Percentiles rank a stretch among this genome's conserved stretches.
phyloP scores from a whole-genome alignment of 1,284 basidiomycete genomes.

The Paramarasmius palmivorus region DNA sequence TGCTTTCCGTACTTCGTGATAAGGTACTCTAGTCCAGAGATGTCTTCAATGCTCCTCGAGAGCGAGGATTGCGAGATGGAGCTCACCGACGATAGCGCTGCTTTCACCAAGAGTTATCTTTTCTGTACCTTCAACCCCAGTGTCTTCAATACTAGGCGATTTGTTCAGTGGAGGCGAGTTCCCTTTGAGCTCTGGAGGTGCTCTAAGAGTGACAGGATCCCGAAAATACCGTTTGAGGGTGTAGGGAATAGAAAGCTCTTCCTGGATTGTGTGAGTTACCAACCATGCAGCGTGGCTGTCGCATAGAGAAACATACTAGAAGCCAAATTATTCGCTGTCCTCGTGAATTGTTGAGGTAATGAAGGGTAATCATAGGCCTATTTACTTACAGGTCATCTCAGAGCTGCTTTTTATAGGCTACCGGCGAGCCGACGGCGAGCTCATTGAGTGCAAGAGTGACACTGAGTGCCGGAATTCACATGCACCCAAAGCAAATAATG shows the following conservation, averaged over 20 bases:
- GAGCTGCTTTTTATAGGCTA: no score
- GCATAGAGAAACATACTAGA: no score
- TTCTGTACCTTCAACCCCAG: neutral
- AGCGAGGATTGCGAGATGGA: no score
- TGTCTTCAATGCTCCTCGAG: no score
- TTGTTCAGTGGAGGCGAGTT: neutral
- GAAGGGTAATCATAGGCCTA: neutral
- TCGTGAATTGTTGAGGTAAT: conserved; percentile 1
- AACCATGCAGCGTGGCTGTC: no score
- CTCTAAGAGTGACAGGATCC: neutral
- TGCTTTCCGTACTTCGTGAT: neutral
- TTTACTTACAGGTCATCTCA: no score
- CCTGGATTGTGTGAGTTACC: neutral
- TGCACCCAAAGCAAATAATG: no score
- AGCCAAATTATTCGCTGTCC: neutral
- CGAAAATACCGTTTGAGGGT: neutral
- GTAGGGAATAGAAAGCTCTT: conserved; percentile 3
- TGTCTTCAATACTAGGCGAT: conserved; percentile 1
- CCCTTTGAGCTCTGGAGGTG: neutral
- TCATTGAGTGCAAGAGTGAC: no score
- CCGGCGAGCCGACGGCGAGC: no score
- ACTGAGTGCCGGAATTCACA: no score
- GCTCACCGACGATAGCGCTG: neutral
- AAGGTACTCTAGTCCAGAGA: conserved; percentile 45
- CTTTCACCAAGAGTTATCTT: neutral